Evolutionary conservation across 2,329 filamentous ascomycete species (phyloP).

Genomic region (Chaetothyriales sp.): DNA sequence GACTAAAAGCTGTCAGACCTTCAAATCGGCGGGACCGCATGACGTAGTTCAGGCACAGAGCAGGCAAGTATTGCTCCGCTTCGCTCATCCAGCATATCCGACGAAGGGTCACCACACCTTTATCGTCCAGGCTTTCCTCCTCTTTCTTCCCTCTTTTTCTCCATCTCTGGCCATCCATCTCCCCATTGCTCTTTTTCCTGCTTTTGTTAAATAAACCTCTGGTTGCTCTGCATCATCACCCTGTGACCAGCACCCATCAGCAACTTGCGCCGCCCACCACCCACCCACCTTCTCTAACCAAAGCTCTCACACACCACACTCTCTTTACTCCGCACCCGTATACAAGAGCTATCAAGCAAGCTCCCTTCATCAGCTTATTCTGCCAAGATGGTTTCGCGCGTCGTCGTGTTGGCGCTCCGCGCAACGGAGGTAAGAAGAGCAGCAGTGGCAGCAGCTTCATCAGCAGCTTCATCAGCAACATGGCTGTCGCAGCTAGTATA

Average conservation of each 20-base stretch:
- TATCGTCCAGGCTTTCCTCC: background rate
- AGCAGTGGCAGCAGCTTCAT: background rate
- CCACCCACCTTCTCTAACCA: too few species aligned
- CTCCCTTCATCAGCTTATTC: background rate
- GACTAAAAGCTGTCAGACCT: background rate
- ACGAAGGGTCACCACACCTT: conserved; percentile 1
- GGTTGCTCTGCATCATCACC: background rate
- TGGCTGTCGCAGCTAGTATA: background rate
- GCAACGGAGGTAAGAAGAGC: conserved; percentile 25
- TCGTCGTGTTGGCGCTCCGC: conserved; percentile 27
- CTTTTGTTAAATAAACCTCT: too few species aligned
- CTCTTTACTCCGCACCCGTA: too few species aligned
- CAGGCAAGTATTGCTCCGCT: background rate
- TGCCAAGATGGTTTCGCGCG: conserved; percentile 27
- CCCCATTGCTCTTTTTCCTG: background rate
- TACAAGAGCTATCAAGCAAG: too few species aligned
- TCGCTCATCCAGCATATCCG: background rate
- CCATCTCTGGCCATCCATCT: background rate
- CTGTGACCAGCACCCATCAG: too few species aligned
- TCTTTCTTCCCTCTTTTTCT: background rate
- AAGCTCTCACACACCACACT: too few species aligned
- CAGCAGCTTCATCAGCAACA: conserved; percentile 7
- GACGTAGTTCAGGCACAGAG: background rate
- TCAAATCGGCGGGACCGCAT: background rate
- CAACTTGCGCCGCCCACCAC: too few species aligned